Percentiles rank a stretch among this genome's conserved stretches.
Conservation (phyloP, 2,329 filamentous ascomycete genomes). For the Fusarium sp. region DNA sequence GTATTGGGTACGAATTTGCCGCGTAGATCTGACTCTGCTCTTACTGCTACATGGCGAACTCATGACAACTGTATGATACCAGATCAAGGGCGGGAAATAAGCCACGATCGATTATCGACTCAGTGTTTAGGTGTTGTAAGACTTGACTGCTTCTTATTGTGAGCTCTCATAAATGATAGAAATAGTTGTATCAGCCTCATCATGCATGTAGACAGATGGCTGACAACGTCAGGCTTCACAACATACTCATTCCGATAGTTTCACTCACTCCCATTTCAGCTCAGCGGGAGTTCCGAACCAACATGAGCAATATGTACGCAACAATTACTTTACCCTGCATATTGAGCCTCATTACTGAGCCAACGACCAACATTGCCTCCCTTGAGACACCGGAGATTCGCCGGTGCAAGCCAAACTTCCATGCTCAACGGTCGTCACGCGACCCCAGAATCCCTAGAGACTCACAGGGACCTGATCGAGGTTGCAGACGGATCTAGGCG, state of each 20-base stretch:
- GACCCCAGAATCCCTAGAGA: not conserved
- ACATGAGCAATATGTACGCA: not conserved
- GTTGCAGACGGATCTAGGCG: slow-evolving; percentile 1
- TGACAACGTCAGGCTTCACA: not conserved
- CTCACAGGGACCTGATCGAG: slow-evolving; percentile 2
- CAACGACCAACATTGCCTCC: slow-evolving; percentile 11
- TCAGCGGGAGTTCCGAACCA: not conserved
- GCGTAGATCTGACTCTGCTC: not conserved
- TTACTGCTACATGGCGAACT: not conserved
- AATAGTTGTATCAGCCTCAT: not conserved
- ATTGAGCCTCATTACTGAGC: slow-evolving; percentile 4
- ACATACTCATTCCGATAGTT: not conserved
- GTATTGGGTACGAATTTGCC: not conserved
- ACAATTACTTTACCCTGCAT: slow-evolving; percentile 1
- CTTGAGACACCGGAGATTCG: slow-evolving; percentile 7
- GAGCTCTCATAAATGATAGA: slow-evolving; percentile 13
- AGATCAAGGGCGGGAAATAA: not conserved
- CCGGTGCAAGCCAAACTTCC: slow-evolving; percentile 4
- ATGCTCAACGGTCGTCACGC: slow-evolving; percentile 4
- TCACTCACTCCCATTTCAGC: not conserved
- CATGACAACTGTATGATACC: not conserved
- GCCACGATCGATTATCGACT: not conserved
- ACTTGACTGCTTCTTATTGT: slow-evolving; percentile 1
- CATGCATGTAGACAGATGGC: not conserved
- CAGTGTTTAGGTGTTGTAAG: slow-evolving; percentile 2